Base-by-base conservation (phyloP, 441 rosid genomes). In the Gossypium laxum region DNA sequence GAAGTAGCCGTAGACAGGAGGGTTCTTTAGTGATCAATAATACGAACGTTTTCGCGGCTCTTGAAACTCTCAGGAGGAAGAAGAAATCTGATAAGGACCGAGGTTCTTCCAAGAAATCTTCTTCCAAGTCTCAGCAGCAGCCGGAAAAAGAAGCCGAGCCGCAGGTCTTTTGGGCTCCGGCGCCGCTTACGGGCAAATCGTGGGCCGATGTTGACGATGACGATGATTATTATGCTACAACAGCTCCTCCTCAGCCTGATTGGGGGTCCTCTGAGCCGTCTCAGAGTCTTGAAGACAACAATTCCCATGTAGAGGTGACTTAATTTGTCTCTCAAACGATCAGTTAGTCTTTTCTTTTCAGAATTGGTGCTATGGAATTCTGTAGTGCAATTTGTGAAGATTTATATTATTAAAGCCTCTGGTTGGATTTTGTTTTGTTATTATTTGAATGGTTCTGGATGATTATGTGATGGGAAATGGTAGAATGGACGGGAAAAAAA, bases 181-280 rank as follows among this genome's bases (percentile, higher is more conserved):
- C 89, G 0, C 91, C 92, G 0, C 78, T 90, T 74, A 88, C 75
- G 41, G 81, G 51, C 11, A 84, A 84, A 78, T 88, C 93, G 1
- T 91, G 97, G 97, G 97, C 91, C 2, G 96, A 91, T 80, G 84
- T 87, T 2, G 92, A 86, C 41, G 97, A 91, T 0, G 96, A 91
- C 0, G 97, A 90, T 0, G 97, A 91, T 75, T 89, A 89, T 60
- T 91, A 82, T 62, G 89, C 89, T 5, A 88, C 91, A 72, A 77
- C 90, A 0, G 93, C 87, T 0, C 93, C 92, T n/a, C 85, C 81
- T 0, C 73, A 62, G 7, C 59, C 86, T 5, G 86, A 41, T 8
- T 89, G 92, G 96, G 80, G 74, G n/a, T 41, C 82, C 41, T 72
- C 79, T 24, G 76, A 75, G 72, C 54, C 77, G 3, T 78, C 77